These are phyloP conservation scores for Botryotinia narcissicola DNA, from an alignment of 2,329 filamentous ascomycete genomes.

Conservation along the genomic window DNA sequence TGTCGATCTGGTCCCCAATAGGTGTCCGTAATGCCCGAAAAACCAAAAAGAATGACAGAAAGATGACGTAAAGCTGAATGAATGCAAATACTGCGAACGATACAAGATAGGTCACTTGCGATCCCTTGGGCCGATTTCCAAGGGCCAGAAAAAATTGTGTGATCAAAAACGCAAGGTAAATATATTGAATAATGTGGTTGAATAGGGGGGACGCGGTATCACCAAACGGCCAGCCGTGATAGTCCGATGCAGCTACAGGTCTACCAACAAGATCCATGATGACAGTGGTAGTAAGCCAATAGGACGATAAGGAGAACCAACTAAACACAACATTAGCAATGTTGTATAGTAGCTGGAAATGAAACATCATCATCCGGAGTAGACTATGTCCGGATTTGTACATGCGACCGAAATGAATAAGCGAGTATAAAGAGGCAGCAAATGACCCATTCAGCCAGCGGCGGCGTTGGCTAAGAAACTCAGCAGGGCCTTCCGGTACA, in stretches of 20 bases:
- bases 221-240: slow-evolving; percentile 86
- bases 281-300: slow-evolving; percentile 94
- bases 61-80: slow-evolving; percentile 86
- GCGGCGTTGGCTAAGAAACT: slow-evolving; percentile 97
- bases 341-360: slow-evolving; percentile 96
- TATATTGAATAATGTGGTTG: slow-evolving; percentile 87
- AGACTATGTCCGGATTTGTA: slow-evolving; percentile 99
- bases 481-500: slow-evolving; percentile 91
- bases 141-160: slow-evolving; percentile 95
- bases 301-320: slow-evolving; percentile 88
- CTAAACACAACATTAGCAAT: slow-evolving; percentile 81
- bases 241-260: slow-evolving; percentile 49
- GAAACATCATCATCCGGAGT: slow-evolving; percentile 97
- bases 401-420: slow-evolving; percentile 96
- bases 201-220: slow-evolving; percentile 80
- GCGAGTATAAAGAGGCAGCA: slow-evolving; percentile 90
- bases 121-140: slow-evolving; percentile 95
- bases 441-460: slow-evolving; percentile 99
- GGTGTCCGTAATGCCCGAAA: slow-evolving; percentile 68
- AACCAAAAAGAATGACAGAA: slow-evolving; percentile 86
- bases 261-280: slow-evolving; percentile 96
- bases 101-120: slow-evolving; percentile 84
- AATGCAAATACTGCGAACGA: slow-evolving; percentile 86
- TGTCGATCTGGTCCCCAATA: slow-evolving; percentile 51
- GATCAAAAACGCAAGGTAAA: slow-evolving; percentile 87